Base-by-base conservation (phyloP, 306 rosid genomes). In the Vigna radiata region DNA sequence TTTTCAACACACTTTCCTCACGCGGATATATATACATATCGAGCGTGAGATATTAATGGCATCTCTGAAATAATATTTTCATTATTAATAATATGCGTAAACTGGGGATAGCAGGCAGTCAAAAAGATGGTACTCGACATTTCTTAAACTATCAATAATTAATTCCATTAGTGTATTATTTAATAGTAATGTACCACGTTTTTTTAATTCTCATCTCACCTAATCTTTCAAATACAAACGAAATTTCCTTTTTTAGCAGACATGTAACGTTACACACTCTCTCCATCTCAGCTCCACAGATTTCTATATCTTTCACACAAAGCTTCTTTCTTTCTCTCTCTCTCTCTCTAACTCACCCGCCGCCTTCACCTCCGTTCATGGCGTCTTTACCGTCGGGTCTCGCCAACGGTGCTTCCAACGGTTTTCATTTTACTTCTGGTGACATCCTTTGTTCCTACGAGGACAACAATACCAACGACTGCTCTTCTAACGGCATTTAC, bases 381-480 rank as follows among this genome's bases (percentile, higher is more conserved):
- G 97, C 96, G 17, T 91, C 98, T 27, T 88, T 85, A 80, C 88
- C 93, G 0, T 83, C 92, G 50, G 87, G 73, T 73, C 81, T 0
- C 53, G 46, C 19, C 41, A 76, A 52, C 66, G 85, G 88, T 76
- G 86, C 79, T 47, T 87, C 95, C 16, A 88, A 89, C 58, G 85
- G 86, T 0, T 82, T 88, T 52, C 90, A 91, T 87, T 89, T 88
- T 52, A 87, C 70, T 14, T 75, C 98, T 36, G 98, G 86, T 66
- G 97, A 93, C 44, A 79, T 93, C 75, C 95, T 91, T 37, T 86
- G 85, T 73, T 77, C 98, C 0, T 87, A 84, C 66, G 92, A 93
- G 18, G 36, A 66, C 5, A 96, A 89, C 82, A 84, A 64, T 44
- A 71, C 17, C 47, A 81, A 81, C 74, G 89, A 85, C 60, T 91